Evolutionary conservation across 2,329 filamentous ascomycete genomes (phyloP).

Genomic region (Cadophora sp.): DNA sequence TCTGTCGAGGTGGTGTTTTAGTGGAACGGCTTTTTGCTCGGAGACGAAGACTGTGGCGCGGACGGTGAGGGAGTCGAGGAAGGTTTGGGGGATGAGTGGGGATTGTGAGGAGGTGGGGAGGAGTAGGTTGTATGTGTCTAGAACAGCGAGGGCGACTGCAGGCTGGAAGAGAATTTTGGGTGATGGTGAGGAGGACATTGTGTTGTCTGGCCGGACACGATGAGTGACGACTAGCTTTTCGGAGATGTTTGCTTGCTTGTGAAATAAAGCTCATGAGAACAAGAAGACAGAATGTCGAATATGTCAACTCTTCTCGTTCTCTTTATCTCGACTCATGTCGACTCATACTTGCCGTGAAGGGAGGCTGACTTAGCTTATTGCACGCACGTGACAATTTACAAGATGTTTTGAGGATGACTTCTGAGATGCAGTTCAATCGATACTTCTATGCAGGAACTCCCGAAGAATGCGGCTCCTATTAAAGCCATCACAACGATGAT

Average conservation of each 20-base stretch:
- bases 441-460: too few species aligned
- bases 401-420: too few species aligned
- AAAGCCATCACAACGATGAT: not conserved
- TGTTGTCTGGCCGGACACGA: not conserved
- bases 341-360: not conserved
- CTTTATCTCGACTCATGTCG: not conserved
- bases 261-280: too few species aligned
- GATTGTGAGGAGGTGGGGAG: conserved; percentile 18
- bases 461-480: not conserved
- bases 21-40: conserved; percentile 58
- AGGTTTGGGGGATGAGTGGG: conserved; percentile 54
- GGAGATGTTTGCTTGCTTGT: too few species aligned
- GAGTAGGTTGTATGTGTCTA: conserved; percentile 26
- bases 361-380: not conserved
- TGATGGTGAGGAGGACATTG: not conserved
- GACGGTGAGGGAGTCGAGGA: conserved; percentile 66
- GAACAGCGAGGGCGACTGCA: conserved; percentile 11
- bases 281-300: not conserved
- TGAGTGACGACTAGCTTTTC: not conserved
- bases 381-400: not conserved
- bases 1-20: conserved; percentile 76
- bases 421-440: too few species aligned
- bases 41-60: conserved; percentile 64
- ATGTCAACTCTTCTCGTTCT: not conserved
- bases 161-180: conserved; percentile 19